Percentiles rank a stretch among this genome's conserved stretches.
Conservation (phyloP, 1,139 yeast species). For the Zygosaccharomyces sapae region DNA sequence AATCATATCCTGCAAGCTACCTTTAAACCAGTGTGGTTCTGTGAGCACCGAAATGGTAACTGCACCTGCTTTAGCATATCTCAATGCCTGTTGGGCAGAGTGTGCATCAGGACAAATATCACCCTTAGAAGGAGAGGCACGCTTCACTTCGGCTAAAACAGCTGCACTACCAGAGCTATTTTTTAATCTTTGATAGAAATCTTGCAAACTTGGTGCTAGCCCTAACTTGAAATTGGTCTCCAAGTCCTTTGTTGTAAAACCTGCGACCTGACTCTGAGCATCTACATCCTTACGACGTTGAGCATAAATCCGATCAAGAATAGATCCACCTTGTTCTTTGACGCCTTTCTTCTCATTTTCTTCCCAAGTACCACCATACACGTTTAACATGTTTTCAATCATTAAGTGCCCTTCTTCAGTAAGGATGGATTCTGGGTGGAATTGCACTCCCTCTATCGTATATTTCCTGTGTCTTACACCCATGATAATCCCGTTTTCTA, state of each 20-base stretch:
- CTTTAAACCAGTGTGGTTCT: constrained; percentile 97
- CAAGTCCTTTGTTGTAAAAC: constrained; percentile 63
- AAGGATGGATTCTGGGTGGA: constrained; percentile 92
- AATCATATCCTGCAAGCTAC: constrained; percentile 74
- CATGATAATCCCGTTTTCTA: constrained; percentile 82
- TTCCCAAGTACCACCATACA: constrained; percentile 80
- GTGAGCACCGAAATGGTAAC: constrained; percentile 88
- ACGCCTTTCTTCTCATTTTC: constrained; percentile 36
- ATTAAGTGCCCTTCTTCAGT: constrained; percentile 91
- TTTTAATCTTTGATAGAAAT: constrained; percentile 61
- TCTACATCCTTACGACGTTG: constrained; percentile 68
- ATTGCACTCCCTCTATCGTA: constrained; percentile 92
- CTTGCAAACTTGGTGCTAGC: constrained; percentile 68
- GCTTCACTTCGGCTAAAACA: constrained; percentile 83
- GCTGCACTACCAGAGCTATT: constrained; percentile 42
- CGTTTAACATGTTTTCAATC: constrained; percentile 72
- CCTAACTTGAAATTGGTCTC: constrained; percentile 56
- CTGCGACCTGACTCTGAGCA: constrained; percentile 55
- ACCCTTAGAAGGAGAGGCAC: constrained; percentile 99
- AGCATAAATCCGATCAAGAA: constrained; percentile 67
- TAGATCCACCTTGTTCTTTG: constrained; percentile 41
- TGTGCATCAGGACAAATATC: constrained; percentile 72
- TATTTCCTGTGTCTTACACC: constrained; percentile 88
- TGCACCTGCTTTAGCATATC: constrained; percentile 79
- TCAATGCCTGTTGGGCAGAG: constrained; percentile 75